Evolutionary conservation across 345 rosid species (phyloP), one percentile per base, ranked within the genome.

Genomic region (Cochlearia excelsa): DNA sequence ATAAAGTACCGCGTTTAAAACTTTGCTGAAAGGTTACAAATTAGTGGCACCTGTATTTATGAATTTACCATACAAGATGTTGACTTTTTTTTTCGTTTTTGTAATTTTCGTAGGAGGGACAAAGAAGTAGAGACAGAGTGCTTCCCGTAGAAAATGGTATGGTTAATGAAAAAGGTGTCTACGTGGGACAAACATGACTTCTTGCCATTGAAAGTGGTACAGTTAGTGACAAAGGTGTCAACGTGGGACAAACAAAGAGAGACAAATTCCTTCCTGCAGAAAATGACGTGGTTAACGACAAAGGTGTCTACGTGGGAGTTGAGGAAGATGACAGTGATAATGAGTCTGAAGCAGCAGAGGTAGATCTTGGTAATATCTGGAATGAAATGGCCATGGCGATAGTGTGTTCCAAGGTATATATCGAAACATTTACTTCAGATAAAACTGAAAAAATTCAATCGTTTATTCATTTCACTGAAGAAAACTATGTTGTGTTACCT

Each of bases 301-400:
- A 76, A 71, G 97, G 96, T 54, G 72, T 72, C 29, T 90, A 83
- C 47, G 74, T 90, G 50, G 92, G 95, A 16, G 80, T 70, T 26
- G 84, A 75, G 30, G 80, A 82, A 6, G 76, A 70, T 54, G 85
- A 65, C 37, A 76, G 76, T 57, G 66, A 68, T 70, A 10, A 41
- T 61, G 72, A 53, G 51, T 51, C 65, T 9, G 76, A 71, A 67
- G 54, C 39, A 33, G 73, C 56, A 67, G 88, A 88, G 68, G 90
- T 81, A 49, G 95, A 85, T 54, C 76, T 88, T 58, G 86, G 87
- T 58, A 80, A 86, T 80, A 84, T 92, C 56, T 92, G 96, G 98
- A 81, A 71, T 46, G 89, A 83, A 72, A 86, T 88, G 96, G 74
- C 85, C 54, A 66, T 79, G 74, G 82, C 93, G 42, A 58, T 88